phyloP scores from a whole-genome alignment of 83 land plant species.

The Larix sibirica region DNA sequence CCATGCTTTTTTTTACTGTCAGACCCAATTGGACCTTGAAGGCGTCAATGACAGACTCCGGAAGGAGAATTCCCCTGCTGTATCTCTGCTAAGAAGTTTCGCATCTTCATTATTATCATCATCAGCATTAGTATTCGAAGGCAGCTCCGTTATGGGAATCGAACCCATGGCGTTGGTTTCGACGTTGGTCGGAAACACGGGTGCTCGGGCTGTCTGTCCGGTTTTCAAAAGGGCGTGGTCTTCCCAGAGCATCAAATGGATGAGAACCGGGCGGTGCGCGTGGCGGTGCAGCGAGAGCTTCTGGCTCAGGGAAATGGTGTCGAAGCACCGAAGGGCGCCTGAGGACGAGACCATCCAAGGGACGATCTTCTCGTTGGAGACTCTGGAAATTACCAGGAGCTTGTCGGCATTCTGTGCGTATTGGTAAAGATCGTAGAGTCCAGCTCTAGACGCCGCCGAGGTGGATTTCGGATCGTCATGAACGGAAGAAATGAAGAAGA shows the following conservation, averaged over 20 bases:
- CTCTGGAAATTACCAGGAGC: slow-evolving; percentile 70
- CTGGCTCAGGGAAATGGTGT: slow-evolving; percentile 83
- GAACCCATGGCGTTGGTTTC: neutral
- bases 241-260: slow-evolving; percentile 57
- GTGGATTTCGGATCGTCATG: slow-evolving; percentile 46
- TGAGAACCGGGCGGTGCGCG: slow-evolving; percentile 45
- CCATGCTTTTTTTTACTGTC: neutral
- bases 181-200: neutral
- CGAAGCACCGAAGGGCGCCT: slow-evolving; percentile 78
- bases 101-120: neutral
- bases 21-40: slow-evolving; percentile 18
- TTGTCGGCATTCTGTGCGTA: slow-evolving; percentile 49
- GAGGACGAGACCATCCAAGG: slow-evolving; percentile 85
- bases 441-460: slow-evolving; percentile 62
- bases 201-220: neutral
- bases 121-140: neutral
- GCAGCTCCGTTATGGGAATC: neutral
- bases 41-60: neutral
- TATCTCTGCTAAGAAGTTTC: slow-evolving; percentile 19
- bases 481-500: slow-evolving; percentile 75
- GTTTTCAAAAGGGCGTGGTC: neutral
- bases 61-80: slow-evolving; percentile 28
- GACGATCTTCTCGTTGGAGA: slow-evolving; percentile 76
- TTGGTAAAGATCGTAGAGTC: slow-evolving; percentile 53
- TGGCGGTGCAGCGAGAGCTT: slow-evolving; percentile 84